Percentiles rank a stretch among this genome's conserved stretches.
These are phyloP conservation scores for Salvia splendens DNA, from an alignment of 257 asterid genomes.

Conservation along the genomic window DNA sequence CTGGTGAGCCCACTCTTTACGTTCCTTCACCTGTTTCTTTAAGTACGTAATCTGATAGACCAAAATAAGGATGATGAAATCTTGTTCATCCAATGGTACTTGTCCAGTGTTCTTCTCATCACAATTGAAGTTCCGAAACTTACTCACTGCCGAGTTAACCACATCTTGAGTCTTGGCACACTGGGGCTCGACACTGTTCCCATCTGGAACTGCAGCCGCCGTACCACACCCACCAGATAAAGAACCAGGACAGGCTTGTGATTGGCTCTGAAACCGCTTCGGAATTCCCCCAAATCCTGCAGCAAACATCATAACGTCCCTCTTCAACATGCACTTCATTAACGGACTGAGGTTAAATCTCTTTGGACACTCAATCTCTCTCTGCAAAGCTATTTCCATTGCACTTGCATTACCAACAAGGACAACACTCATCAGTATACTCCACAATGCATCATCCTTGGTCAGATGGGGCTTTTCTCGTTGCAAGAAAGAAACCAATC, in stretches of 20 bases:
- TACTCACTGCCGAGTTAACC: conserved; percentile 76
- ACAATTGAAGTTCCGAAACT: conserved; percentile 78
- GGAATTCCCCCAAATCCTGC: conserved; percentile 86
- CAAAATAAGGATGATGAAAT: conserved; percentile 73
- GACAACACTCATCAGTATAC: conserved; percentile 86
- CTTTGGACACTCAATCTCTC: conserved; percentile 88
- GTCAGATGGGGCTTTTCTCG: conserved; percentile 80
- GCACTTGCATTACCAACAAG: conserved; percentile 84
- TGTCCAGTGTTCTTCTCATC: conserved; percentile 69
- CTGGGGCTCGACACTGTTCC: conserved; percentile 49
- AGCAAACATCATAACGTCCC: conserved; percentile 89
- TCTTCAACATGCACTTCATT: conserved; percentile 78
- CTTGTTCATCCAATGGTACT: conserved; percentile 69
- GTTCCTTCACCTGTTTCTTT: conserved; percentile 81
- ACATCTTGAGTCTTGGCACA: conserved; percentile 65
- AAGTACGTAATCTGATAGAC: conserved; percentile 79
- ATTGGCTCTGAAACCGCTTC: conserved; percentile 55
- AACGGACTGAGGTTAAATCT: conserved; percentile 88
- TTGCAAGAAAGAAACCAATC: conserved; percentile 88
- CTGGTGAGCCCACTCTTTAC: conserved; percentile 95
- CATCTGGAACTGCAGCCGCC: conserved; percentile 37
- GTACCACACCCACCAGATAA: conserved; percentile 40
- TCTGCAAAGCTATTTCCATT: conserved; percentile 72
- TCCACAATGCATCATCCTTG: conserved; percentile 94
- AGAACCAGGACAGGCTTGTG: conserved; percentile 61